phyloP scores from a whole-genome alignment of 306 rosid genomes.

The Glycine soja region DNA sequence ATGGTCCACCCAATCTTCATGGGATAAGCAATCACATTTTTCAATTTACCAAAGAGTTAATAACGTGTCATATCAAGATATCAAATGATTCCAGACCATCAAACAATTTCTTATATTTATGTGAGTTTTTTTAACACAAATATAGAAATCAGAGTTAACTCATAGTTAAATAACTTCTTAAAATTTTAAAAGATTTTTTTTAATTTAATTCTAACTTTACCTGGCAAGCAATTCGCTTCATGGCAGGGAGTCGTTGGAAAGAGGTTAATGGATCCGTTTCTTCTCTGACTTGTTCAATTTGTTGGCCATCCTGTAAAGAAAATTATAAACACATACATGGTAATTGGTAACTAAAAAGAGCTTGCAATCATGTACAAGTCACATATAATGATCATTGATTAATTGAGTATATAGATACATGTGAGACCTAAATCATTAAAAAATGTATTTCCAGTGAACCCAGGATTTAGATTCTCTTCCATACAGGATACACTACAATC shows the following conservation, averaged over 20 bases:
- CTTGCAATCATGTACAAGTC: background rate
- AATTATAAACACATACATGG: background rate
- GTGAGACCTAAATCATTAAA: background rate
- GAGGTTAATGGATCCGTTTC: constrained; percentile 35
- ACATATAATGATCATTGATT: background rate
- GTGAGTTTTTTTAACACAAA: background rate
- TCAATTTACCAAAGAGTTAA: too few relatives aligned
- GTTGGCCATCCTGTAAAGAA: constrained; percentile 19
- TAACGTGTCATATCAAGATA: too few relatives aligned
- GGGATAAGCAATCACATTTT: too few relatives aligned
- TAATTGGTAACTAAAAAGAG: background rate
- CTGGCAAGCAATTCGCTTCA: constrained; percentile 44
- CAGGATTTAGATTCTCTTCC: background rate
- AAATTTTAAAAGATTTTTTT: background rate
- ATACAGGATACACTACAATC: background rate
- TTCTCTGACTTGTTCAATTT: constrained; percentile 28
- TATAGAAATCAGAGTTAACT: background rate
- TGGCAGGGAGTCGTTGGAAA: constrained; percentile 30
- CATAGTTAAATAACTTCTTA: background rate
- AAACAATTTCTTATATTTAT: too few relatives aligned
- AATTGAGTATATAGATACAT: background rate
- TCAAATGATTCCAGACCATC: too few relatives aligned
- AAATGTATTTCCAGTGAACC: background rate
- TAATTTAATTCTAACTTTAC: constrained; percentile 6
- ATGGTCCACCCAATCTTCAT: too few relatives aligned